Evolutionary conservation across 306 rosid genomes (phyloP).

Genomic region (Vigna mungo): DNA sequence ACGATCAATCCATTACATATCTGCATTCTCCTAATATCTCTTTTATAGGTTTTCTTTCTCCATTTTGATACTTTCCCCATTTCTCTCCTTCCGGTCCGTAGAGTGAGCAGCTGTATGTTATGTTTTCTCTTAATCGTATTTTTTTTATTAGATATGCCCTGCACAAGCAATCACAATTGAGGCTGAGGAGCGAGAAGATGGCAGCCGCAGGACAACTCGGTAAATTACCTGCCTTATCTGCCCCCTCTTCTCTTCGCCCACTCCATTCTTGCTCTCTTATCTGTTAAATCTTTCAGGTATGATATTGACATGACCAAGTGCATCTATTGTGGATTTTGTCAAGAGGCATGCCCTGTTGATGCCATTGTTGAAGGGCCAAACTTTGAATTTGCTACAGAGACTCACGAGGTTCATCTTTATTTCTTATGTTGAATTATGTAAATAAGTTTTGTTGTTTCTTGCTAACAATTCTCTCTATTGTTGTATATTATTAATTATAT

Average conservation of each 20-base stretch:
- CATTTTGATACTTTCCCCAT: neutral
- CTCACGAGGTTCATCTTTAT: constrained; percentile 79
- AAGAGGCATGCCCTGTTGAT: constrained; percentile 99
- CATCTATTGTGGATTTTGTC: constrained; percentile 99
- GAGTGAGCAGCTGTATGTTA: constrained; percentile 12
- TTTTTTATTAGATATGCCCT: constrained; percentile 78
- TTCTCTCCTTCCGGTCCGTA: constrained; percentile 17
- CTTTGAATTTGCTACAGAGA: constrained; percentile 94
- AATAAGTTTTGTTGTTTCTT: neutral
- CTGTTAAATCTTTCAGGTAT: constrained; percentile 65
- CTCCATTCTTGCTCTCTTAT: constrained; percentile 23
- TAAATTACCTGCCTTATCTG: constrained; percentile 46
- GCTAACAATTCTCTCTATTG: neutral
- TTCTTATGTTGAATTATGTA: constrained; percentile 14
- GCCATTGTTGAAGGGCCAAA: constrained; percentile 99
- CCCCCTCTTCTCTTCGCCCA: neutral
- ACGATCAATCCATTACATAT: constrained; percentile 10
- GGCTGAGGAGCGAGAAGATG: constrained; percentile 99
- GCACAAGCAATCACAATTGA: constrained; percentile 99
- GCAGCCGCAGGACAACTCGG: constrained; percentile 99
- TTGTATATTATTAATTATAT: constrained; percentile 16
- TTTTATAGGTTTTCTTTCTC: neutral
- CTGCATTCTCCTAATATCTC: neutral
- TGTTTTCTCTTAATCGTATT: constrained; percentile 30
- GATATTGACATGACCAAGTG: constrained; percentile 99